These are phyloP conservation scores for Biancaea sappan DNA, from an alignment of 306 rosid genomes.

Conservation along the genomic window DNA sequence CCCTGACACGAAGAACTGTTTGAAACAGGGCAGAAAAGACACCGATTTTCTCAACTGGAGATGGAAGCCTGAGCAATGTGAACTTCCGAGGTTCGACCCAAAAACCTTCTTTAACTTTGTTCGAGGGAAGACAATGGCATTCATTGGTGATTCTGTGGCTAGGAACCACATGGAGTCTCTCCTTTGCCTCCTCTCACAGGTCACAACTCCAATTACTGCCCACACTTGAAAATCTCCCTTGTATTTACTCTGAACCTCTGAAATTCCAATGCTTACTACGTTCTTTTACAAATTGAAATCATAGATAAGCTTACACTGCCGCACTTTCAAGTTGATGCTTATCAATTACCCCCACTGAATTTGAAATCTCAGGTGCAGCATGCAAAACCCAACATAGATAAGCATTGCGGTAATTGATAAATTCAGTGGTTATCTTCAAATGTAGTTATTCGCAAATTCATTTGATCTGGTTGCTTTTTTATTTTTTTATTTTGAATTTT, in stretches of 20 bases:
- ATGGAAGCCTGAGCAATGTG: constrained; percentile 80
- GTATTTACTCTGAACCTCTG: neutral
- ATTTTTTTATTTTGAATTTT: too few species aligned
- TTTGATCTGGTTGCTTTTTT: too few species aligned
- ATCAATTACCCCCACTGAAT: neutral
- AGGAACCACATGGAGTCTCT: constrained; percentile 87
- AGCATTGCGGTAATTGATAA: neutral
- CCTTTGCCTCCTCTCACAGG: constrained; percentile 83
- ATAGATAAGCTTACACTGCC: too few species aligned
- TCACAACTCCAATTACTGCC: constrained; percentile 12
- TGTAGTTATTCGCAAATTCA: too few species aligned
- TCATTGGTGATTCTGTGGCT: constrained; percentile 86
- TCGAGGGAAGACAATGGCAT: constrained; percentile 77
- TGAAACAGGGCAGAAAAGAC: constrained; percentile 72
- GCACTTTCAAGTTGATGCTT: too few species aligned
- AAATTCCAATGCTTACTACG: neutral
- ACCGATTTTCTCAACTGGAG: constrained; percentile 73
- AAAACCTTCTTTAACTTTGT: constrained; percentile 54
- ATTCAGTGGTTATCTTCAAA: too few species aligned
- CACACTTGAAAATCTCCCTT: neutral
- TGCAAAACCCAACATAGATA: neutral
- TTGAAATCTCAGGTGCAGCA: neutral
- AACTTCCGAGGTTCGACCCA: constrained; percentile 63
- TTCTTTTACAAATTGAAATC: neutral
- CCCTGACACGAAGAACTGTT: constrained; percentile 83